Conservation (phyloP, 2,329 filamentous ascomycete genomes). For the Beauveria brongniartii region DNA sequence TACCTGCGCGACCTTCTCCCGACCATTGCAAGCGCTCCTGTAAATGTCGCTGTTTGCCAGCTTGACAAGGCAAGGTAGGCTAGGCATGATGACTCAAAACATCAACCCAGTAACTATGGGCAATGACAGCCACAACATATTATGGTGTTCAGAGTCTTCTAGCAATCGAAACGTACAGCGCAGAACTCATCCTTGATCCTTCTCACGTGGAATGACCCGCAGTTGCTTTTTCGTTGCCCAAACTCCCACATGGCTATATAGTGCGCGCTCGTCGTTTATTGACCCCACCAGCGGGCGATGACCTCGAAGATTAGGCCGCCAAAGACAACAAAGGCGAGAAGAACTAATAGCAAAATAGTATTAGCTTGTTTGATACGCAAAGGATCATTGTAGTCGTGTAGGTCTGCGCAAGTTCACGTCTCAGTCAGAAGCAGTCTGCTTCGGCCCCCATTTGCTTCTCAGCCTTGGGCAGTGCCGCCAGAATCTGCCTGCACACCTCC, state of each 20-base stretch:
- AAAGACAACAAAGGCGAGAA: constrained; percentile 54
- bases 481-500: neutral
- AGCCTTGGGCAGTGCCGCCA: neutral
- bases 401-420: neutral
- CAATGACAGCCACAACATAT: neutral
- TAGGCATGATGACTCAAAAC: neutral
- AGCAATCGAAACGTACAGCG: neutral
- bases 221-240: neutral
- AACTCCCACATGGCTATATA: neutral
- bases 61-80: neutral
- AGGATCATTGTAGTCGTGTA: neutral
- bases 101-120: neutral
- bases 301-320: constrained; percentile 53
- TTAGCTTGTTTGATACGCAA: neutral
- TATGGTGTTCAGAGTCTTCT: neutral
- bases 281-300: constrained; percentile 40
- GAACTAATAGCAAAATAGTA: constrained; percentile 25
- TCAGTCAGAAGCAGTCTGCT: neutral
- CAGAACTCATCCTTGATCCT: neutral
- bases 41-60: neutral
- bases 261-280: constrained; percentile 1
- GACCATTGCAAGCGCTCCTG: neutral
- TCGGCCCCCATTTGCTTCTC: neutral
- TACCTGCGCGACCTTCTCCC: neutral
- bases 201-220: neutral